These are phyloP conservation scores for Pleurozium schreberi DNA, from an alignment of 225 moss, liverwort and hornwort species.

Conservation along the genomic window DNA sequence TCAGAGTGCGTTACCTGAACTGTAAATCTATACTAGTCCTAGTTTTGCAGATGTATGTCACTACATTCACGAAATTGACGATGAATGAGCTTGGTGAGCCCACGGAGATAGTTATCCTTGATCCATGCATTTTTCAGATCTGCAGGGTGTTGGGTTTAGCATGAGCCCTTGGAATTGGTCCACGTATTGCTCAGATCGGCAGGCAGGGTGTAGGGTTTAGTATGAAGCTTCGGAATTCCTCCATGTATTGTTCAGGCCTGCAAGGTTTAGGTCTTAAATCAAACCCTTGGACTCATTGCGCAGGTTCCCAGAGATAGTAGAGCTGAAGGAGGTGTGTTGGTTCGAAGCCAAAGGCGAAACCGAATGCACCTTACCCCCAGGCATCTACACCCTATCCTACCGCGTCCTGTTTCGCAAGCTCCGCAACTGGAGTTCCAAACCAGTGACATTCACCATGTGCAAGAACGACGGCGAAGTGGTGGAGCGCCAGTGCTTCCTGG, in stretches of 20 bases:
- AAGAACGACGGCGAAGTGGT: background rate
- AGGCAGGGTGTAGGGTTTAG: no score
- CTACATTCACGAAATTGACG: background rate
- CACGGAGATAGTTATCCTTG: background rate
- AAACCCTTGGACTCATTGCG: background rate
- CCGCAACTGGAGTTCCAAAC: background rate
- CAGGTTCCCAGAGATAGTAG: slow-evolving; percentile 27
- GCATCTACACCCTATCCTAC: slow-evolving; percentile 15
- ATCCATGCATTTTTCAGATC: background rate
- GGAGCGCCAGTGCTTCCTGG: slow-evolving; percentile 1
- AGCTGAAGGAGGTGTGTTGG: slow-evolving; percentile 5
- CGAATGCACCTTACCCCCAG: slow-evolving; percentile 7
- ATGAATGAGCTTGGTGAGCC: background rate
- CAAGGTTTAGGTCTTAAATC: background rate
- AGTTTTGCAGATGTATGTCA: background rate
- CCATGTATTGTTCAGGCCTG: background rate
- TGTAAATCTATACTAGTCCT: background rate
- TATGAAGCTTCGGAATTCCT: background rate
- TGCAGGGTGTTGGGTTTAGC: background rate
- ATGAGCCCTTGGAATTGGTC: background rate
- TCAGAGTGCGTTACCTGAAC: background rate
- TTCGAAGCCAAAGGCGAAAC: slow-evolving; percentile 13
- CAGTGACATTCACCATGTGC: background rate
- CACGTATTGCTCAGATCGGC: no score
- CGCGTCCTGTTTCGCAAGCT: background rate